Evolutionary conservation across 768 basidiomycete species (phyloP), one percentile per base, ranked within the genome.

Genomic region (Agaricus subrufescens): DNA sequence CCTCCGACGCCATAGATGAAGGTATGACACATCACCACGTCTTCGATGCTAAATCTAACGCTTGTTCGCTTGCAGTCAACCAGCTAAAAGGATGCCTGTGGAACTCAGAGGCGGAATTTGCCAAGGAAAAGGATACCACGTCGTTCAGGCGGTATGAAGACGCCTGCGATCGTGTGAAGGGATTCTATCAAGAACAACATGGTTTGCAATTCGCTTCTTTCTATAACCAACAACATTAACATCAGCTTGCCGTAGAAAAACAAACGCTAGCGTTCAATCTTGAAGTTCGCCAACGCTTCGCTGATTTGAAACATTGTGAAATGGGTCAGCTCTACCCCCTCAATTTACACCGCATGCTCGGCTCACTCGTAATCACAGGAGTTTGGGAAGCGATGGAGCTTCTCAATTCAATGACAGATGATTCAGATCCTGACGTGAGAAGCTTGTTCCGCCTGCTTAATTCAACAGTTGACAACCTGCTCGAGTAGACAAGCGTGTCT

Each of bases 191-290:
- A 61, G 88, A 89, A 64, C 89, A 91, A 61, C 89, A 91, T 57
- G 87, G 88, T 89, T 23, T 1, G 8, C 8, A n/a, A 14, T 43
- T 46, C 26, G 0, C 29, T 30, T 29, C 37, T 26, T 14, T 19
- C 19, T 19, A 10, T 38, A 44, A 44, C 26, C 26, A 38, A 29
- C 42, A 3, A 19, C 6, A 56, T 56, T 12, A 49, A 29, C 46
- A 39, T 8, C 12, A 10, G 26, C 7, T 45, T 91, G 89, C 86
- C 66, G 34, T 6, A 34, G 34, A 34, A 11, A 95, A 94, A 63
- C 93, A 95, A 69, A 95, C 93, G 0, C 80, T 94, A 3, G 87
- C 77, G 15, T 95, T 83, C 76, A 95, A 95, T 66, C 78, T 93
- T 60, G 78, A 84, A 56, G 84, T 85, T 3, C 87, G 93, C 31